phyloP scores from a whole-genome alignment of 805 yeast genomes.

The Lipomyces sp. region DNA sequence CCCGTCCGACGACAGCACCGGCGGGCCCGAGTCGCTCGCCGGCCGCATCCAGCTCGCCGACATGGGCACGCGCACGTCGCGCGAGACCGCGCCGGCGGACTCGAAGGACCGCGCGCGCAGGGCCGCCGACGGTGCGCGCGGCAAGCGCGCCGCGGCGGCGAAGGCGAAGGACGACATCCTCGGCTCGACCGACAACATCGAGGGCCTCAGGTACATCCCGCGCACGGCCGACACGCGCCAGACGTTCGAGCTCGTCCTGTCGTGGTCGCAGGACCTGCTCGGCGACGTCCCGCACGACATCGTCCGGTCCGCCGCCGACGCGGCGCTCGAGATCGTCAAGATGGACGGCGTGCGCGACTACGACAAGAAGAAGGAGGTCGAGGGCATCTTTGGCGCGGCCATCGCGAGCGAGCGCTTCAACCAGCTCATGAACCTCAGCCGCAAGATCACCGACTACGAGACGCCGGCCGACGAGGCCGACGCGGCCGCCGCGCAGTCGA shows the following conservation, averaged over 20 bases:
- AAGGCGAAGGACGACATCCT: constrained; percentile 28
- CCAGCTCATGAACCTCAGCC: constrained; percentile 45
- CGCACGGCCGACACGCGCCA: constrained; percentile 50
- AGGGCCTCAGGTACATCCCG: constrained; percentile 61
- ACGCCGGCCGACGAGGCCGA: constrained; percentile 28
- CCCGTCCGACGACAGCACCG: constrained; percentile 48
- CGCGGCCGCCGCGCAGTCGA: constrained; percentile 14
- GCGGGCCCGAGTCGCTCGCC: constrained; percentile 67
- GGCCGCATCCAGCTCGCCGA: constrained; percentile 67
- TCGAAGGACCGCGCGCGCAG: constrained; percentile 19
- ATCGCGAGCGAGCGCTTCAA: constrained; percentile 48
- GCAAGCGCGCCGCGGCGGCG: constrained; percentile 5
- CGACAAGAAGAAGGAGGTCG: constrained; percentile 50
- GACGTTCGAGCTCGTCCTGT: constrained; percentile 54
- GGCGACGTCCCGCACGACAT: constrained; percentile 78
- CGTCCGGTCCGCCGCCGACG: constrained; percentile 68
- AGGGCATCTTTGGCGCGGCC: constrained; percentile 46
- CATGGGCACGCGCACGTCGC: constrained; percentile 55
- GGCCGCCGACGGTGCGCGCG: constrained; percentile 6
- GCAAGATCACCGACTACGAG: constrained; percentile 51
- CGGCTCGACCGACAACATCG: constrained; percentile 40
- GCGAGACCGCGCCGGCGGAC: constrained; percentile 30
- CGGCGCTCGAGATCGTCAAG: constrained; percentile 54
- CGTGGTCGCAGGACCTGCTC: constrained; percentile 54
- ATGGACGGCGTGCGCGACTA: constrained; percentile 45